Evolutionary conservation across 257 asterid species (phyloP).

Genomic region (Solanum chiquidenum): DNA sequence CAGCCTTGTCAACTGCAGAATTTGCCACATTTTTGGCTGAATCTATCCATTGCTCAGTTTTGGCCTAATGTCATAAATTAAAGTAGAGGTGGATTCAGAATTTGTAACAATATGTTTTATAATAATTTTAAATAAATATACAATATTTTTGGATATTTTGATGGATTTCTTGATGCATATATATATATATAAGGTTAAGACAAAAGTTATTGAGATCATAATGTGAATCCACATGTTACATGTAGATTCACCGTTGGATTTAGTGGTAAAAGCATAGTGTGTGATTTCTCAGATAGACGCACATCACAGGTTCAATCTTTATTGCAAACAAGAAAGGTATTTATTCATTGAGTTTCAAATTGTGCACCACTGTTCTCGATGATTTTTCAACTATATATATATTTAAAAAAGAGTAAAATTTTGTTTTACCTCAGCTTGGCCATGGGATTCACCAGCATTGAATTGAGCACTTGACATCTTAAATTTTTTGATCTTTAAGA

Average conservation of each 20-base stretch:
- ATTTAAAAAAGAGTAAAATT: not conserved
- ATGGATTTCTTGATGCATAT: not conserved
- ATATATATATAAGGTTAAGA: not conserved
- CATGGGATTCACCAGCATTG: constrained; percentile 30
- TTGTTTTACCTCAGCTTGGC: constrained; percentile 2
- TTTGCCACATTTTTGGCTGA: constrained; percentile 33
- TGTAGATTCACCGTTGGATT: not conserved
- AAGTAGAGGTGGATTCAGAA: not conserved
- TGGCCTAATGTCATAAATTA: constrained; percentile 13
- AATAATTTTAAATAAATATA: not conserved
- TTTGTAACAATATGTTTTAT: not conserved
- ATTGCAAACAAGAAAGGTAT: not conserved
- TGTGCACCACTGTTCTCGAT: accelerated
- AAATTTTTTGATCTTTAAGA: not conserved
- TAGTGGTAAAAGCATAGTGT: not conserved
- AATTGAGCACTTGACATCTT: constrained; percentile 34
- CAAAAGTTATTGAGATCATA: not conserved
- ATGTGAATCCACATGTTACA: not conserved
- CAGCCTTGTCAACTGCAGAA: constrained; percentile 38
- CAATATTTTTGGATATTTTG: not conserved
- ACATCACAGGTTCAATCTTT: not conserved
- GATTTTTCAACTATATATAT: not conserved
- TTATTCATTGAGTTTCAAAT: not conserved
- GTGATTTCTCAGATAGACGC: not conserved
- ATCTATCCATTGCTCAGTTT: constrained; percentile 43